These are phyloP conservation scores for Calonectria leucothoes DNA, from an alignment of 2,329 filamentous ascomycete species.

Conservation along the genomic window DNA sequence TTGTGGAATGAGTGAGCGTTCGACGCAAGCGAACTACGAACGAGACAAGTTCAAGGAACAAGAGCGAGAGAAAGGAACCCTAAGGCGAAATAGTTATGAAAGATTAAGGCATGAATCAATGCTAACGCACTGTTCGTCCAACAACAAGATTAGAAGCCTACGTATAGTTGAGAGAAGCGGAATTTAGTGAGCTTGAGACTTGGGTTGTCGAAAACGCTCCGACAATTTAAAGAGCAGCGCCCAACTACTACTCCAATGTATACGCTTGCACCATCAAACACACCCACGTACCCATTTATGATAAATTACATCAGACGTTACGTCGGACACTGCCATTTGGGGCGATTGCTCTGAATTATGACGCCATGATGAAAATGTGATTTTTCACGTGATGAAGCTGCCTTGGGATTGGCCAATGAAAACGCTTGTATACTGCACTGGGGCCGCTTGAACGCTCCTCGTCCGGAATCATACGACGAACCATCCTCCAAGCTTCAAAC, in stretches of 20 bases:
- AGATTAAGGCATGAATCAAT: too few relatives aligned
- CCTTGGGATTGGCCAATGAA: constrained; percentile 44
- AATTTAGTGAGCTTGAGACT: neutral
- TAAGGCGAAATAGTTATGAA: too few relatives aligned
- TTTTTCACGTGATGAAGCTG: constrained; percentile 18
- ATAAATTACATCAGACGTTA: constrained; percentile 9
- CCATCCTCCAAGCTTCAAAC: constrained; percentile 38
- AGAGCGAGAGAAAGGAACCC: too few relatives aligned
- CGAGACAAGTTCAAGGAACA: too few relatives aligned
- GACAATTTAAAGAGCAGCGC: neutral
- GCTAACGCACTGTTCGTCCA: too few relatives aligned
- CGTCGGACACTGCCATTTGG: constrained; percentile 13
- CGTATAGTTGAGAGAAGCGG: neutral
- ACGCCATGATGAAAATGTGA: constrained; percentile 33
- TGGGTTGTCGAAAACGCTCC: neutral
- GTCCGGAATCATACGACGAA: constrained; percentile 48
- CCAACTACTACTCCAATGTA: neutral
- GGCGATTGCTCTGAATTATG: neutral
- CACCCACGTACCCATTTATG: neutral
- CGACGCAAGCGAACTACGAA: too few relatives aligned
- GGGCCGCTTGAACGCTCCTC: constrained; percentile 26
- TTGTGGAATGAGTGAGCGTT: too few relatives aligned
- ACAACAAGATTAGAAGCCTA: too few relatives aligned
- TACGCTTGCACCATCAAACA: neutral
- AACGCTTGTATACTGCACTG: constrained; percentile 33